A percentile compares a stretch with the other conserved stretches of the same genome.
Conservation (phyloP, 2,329 filamentous ascomycete genomes). For the Fusarium sp. region DNA sequence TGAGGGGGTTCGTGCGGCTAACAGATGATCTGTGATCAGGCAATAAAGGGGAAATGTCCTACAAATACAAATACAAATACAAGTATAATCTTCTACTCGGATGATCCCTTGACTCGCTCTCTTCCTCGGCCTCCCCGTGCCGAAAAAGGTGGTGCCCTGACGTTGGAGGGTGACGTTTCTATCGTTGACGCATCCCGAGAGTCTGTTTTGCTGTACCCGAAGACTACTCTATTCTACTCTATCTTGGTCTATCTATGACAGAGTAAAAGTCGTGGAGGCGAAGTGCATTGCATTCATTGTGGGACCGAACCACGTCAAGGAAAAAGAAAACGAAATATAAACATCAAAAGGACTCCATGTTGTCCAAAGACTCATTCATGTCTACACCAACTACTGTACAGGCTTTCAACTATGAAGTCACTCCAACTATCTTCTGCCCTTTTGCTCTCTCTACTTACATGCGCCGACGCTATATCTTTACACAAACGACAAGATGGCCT, state of each 20-base stretch:
- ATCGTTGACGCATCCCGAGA: constrained; percentile 37
- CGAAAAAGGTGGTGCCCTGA: constrained; percentile 37
- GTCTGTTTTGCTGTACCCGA: constrained; percentile 3
- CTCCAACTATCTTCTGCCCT: constrained; percentile 44
- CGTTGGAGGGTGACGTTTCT: constrained; percentile 19
- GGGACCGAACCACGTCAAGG: neutral
- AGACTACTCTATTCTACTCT: neutral
- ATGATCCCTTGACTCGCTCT: constrained; percentile 5
- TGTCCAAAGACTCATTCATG: neutral
- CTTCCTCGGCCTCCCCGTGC: constrained; percentile 32
- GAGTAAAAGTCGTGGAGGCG: neutral
- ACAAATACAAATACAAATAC: neutral
- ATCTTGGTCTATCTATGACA: constrained; percentile 14
- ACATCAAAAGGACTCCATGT: neutral
- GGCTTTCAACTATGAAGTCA: constrained; percentile 53
- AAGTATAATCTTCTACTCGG: neutral
- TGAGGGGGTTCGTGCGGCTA: constrained; percentile 13
- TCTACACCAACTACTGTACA: neutral
- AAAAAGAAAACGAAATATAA: neutral
- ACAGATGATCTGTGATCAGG: constrained; percentile 2
- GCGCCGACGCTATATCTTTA: constrained; percentile 46
- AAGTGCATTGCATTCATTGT: neutral
- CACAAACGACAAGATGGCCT: constrained; percentile 47
- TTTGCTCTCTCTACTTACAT: constrained; percentile 43
- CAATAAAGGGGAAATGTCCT: neutral